A percentile compares a stretch with the other conserved stretches of the same genome.
These are phyloP conservation scores for Stenogyne calaminthoides DNA, from an alignment of 305 asterid genomes.

Conservation along the genomic window DNA sequence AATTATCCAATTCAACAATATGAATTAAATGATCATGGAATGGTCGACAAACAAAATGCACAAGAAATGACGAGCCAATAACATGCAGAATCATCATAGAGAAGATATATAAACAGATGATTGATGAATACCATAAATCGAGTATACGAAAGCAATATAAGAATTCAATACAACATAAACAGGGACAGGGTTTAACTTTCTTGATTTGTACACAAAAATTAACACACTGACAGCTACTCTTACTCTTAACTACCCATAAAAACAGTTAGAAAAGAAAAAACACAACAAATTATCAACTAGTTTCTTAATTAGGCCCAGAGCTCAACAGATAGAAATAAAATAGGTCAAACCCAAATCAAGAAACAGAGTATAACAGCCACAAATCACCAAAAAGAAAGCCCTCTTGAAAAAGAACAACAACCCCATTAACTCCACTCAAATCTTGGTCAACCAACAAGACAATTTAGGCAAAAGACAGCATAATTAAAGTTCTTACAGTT, in stretches of 20 bases:
- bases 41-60: conserved; percentile 7
- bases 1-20: conserved; percentile 5
- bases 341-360: conserved; percentile 9
- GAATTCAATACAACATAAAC: not conserved
- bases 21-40: not conserved
- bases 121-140: not conserved
- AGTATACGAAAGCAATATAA: not conserved
- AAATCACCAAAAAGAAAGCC: conserved; percentile 1
- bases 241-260: not conserved
- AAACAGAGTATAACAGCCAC: conserved; percentile 3
- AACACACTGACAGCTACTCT: conserved; percentile 1
- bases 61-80: not conserved
- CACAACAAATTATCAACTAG: conserved; percentile 16
- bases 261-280: conserved; percentile 3
- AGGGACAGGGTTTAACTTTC: not conserved
- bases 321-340: not conserved
- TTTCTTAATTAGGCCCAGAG: conserved; percentile 22
- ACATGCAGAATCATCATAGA: not conserved
- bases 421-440: conserved; percentile 2
- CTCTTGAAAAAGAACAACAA: not conserved
- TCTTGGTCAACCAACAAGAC: conserved; percentile 23
- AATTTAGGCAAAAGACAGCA: not conserved
- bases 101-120: not conserved
- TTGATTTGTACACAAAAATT: not conserved
- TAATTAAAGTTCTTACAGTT: conserved; percentile 38